Evolutionary conservation across 257 asterid species (phyloP).

Genomic region (Przewalskia tangutica): DNA sequence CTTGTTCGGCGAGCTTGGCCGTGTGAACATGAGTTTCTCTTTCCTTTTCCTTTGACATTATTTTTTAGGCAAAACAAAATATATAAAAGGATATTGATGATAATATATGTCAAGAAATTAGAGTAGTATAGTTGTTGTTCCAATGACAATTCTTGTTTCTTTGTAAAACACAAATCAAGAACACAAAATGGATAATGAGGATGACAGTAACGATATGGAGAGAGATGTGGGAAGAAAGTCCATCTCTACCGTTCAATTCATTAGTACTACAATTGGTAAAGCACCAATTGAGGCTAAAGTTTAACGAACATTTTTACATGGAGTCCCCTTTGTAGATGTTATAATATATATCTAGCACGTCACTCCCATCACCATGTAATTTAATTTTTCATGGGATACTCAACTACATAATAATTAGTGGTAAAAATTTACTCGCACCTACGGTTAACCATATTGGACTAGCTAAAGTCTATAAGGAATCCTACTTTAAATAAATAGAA

Average conservation of each 20-base stretch:
- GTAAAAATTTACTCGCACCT: no score
- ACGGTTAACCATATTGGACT: no score
- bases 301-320: background rate
- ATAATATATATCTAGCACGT: no score
- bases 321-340: no score
- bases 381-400: no score
- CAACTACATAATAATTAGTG: no score
- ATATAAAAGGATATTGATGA: background rate
- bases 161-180: background rate
- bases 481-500: no score
- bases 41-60: slow-evolving; percentile 63
- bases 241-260: background rate
- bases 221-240: background rate
- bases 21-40: slow-evolving; percentile 61
- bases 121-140: background rate
- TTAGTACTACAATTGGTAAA: background rate
- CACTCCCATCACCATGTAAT: no score
- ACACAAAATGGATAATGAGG: background rate
- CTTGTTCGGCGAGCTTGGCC: slow-evolving; percentile 80
- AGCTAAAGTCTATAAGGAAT: no score
- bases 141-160: background rate
- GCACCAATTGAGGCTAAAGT: background rate
- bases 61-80: background rate
- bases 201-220: background rate
- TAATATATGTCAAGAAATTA: background rate